These are phyloP conservation scores for Aspergillus sp. DNA, from an alignment of 2,329 filamentous ascomycete species.

Conservation along the genomic window DNA sequence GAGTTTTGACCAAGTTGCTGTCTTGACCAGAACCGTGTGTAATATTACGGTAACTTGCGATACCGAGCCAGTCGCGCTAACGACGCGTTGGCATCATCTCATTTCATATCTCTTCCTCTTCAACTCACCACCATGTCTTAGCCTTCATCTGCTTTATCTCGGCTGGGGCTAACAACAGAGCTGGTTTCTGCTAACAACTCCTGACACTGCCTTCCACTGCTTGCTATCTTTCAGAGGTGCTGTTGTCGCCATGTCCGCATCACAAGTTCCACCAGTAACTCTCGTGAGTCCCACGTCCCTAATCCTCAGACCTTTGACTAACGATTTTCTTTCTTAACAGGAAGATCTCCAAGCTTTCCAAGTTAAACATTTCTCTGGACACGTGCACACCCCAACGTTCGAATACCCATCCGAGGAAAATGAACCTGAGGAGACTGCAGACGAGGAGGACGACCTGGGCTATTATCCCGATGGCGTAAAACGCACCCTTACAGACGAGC, in stretches of 20 bases:
- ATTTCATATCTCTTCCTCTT: background rate
- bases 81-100: constrained; percentile 9
- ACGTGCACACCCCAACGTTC: constrained; percentile 2
- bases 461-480: constrained; percentile 84
- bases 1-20: too few relatives aligned
- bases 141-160: too few relatives aligned
- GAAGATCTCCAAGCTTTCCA: constrained; percentile 58
- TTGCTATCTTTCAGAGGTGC: too few relatives aligned
- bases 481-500: constrained; percentile 83
- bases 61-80: background rate
- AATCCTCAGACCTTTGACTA: background rate
- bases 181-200: background rate
- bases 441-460: constrained; percentile 60
- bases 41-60: background rate
- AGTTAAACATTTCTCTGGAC: constrained; percentile 51
- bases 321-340: constrained; percentile 31
- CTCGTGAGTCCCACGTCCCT: constrained; percentile 18
- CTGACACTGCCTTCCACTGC: too few relatives aligned
- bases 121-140: constrained; percentile 7
- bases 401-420: constrained; percentile 6
- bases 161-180: background rate
- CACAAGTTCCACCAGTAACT: constrained; percentile 31
- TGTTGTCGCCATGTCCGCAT: constrained; percentile 8
- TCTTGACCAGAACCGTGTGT: too few relatives aligned
- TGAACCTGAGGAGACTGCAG: constrained; percentile 14